Evolutionary conservation across 1,139 yeast genomes (phyloP).

Genomic region (Pichia kudriavzevii): DNA sequence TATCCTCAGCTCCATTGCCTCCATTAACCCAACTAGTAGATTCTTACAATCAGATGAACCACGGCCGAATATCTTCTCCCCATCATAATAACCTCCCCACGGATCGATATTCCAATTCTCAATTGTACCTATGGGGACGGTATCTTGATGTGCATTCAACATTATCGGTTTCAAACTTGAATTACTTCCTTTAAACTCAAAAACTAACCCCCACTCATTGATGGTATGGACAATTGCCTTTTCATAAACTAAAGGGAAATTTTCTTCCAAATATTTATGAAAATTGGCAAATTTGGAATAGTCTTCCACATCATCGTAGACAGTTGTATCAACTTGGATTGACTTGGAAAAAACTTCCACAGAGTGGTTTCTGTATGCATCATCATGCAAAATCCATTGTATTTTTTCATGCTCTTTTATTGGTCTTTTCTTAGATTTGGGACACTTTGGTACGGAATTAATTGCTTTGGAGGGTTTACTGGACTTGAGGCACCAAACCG

Average conservation of each 20-base stretch:
- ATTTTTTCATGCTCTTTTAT: conserved; percentile 17
- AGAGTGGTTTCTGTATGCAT: conserved; percentile 34
- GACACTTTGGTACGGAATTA: too few relatives aligned
- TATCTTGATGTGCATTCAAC: conserved; percentile 76
- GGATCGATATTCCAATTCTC: conserved; percentile 65
- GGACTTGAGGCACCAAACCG: too few relatives aligned
- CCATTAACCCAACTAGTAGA: conserved; percentile 47
- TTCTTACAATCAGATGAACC: conserved; percentile 62
- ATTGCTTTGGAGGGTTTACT: too few relatives aligned
- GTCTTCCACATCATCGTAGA: conserved; percentile 25
- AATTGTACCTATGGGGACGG: conserved; percentile 57
- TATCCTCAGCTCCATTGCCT: conserved; percentile 46
- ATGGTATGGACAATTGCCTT: conserved; percentile 34
- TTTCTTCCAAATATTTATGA: conserved; percentile 35
- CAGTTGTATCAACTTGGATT: conserved; percentile 55
- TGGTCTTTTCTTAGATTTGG: too few relatives aligned
- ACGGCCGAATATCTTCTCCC: conserved; percentile 53
- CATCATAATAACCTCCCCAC: conserved; percentile 42
- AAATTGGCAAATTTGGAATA: conserved; percentile 37
- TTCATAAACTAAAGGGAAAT: conserved; percentile 38
- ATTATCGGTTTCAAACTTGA: conserved; percentile 52
- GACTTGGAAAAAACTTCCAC: conserved; percentile 46
- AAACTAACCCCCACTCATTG: conserved; percentile 36
- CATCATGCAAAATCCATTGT: conserved; percentile 30
- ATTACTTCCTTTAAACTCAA: conserved; percentile 40